These are phyloP conservation scores for Yarrowia phangngaensis DNA, from an alignment of 805 yeast genomes.

Conservation along the genomic window DNA sequence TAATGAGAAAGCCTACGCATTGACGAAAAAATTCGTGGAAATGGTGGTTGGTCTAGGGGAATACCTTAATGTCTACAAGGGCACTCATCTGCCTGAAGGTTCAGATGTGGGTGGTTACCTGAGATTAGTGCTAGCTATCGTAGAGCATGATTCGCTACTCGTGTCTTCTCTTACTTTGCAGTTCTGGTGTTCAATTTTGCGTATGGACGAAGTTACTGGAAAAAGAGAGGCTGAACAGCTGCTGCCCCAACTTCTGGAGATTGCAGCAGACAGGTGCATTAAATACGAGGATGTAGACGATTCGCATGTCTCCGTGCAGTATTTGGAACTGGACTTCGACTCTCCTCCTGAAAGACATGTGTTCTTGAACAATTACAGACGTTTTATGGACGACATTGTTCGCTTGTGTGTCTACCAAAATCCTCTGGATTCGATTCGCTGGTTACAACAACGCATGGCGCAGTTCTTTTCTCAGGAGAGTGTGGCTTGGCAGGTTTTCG, in stretches of 20 bases:
- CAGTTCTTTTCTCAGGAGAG: conserved; percentile 61
- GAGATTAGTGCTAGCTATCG: conserved; percentile 70
- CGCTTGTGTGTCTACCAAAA: conserved; percentile 81
- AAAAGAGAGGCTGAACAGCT: conserved; percentile 46
- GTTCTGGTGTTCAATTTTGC: conserved; percentile 87
- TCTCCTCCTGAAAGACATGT: conserved; percentile 72
- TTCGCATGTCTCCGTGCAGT: conserved; percentile 59
- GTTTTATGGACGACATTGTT: conserved; percentile 84
- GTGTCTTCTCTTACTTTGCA: conserved; percentile 86
- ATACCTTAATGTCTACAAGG: conserved; percentile 53
- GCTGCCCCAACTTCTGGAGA: conserved; percentile 66
- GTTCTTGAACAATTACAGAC: conserved; percentile 74
- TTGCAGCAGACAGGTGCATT: conserved; percentile 71
- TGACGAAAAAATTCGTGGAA: conserved; percentile 86
- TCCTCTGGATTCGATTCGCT: conserved; percentile 73
- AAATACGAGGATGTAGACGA: conserved; percentile 68
- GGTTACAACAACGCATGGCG: conserved; percentile 74
- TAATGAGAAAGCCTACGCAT: conserved; percentile 74
- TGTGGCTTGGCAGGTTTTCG: conserved; percentile 62
- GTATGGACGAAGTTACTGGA: conserved; percentile 63
- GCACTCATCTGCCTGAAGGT: conserved; percentile 45
- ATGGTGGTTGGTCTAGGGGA: conserved; percentile 86
- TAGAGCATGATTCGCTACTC: conserved; percentile 79
- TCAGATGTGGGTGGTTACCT: conserved; percentile 68
- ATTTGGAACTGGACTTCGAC: conserved; percentile 82